Evolutionary conservation across 2,329 filamentous ascomycete genomes (phyloP), one percentile per base, ranked within the genome.

Genomic region (Colletotrichum liaoningense): DNA sequence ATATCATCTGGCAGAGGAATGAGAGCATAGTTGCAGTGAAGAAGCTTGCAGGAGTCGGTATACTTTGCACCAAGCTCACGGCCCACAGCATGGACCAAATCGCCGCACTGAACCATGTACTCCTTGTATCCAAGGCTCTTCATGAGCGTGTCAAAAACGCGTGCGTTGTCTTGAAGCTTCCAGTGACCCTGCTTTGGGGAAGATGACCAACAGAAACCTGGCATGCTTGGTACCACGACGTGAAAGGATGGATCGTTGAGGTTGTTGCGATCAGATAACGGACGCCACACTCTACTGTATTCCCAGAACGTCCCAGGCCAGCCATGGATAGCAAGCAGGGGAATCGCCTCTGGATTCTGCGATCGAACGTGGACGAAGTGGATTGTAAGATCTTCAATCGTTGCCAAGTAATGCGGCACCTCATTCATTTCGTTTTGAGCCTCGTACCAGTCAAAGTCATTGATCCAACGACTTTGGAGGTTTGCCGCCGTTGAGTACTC

Each of bases 281-380:
- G 77, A 62, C 79, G 73, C 75, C 83, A 83, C 22, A 84, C 79
- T 71, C 81, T 82, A 58, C 77, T 82, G 74, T 85, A 85, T 73
- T 87, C 85, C 74, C 83, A 82, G 67, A 86, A 86, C 1, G 80
- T 83, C 5, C 84, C 84, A 2, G 84, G 84, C 85, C 84, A 87
- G 38, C 84, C 85, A 75, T 86, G 84, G 1, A 84, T 75, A 38
- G 86, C 75, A 1, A 87, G 75, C 1, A 86, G 75, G 1, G 85
- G 83, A 42, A 86, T 83, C 0, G 83, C 83, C 24, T 76, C 33
- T 1, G 67, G 49, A 1, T 60, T 55, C 0, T 60, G 59, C 1
- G 78, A 78, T 2, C 63, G 65, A 30, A 76, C 62, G 33, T 80
- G 76, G 7, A 78, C 68, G 38, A 79, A 80, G 33, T 80, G 79